Evolutionary conservation across 352 stramenopile species (phyloP).

Genomic region (Albugo candida): DNA sequence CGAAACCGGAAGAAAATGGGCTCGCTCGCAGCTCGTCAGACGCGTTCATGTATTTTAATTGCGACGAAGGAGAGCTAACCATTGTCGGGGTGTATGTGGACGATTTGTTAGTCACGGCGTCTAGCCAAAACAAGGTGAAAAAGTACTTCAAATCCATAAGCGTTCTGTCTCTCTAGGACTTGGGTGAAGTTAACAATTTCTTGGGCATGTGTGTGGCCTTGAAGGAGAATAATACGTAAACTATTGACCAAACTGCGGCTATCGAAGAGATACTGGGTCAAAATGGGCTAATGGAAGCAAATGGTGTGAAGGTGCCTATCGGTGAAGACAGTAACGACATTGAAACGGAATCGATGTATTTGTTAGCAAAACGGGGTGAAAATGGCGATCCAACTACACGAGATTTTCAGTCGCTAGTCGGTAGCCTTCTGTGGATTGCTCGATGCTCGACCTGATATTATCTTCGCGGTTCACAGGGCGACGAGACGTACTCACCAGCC

Average conservation of each 20-base stretch:
- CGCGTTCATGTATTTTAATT: too few relatives aligned
- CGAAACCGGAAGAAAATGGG: slow-evolving; percentile 12
- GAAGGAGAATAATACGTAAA: too few relatives aligned
- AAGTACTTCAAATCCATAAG: slow-evolving; percentile 6
- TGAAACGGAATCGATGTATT: neutral
- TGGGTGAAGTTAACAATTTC: slow-evolving; percentile 9
- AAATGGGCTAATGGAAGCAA: too few relatives aligned
- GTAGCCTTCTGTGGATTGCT: slow-evolving; percentile 14
- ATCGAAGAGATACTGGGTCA: too few relatives aligned
- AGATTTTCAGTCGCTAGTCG: slow-evolving; percentile 17
- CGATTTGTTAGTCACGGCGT: slow-evolving; percentile 14
- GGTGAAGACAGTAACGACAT: neutral
- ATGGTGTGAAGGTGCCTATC: slow-evolving; percentile 6
- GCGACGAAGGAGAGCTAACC: too few relatives aligned
- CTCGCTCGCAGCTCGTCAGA: neutral
- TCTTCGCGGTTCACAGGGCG: slow-evolving; percentile 11
- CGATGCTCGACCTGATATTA: slow-evolving; percentile 11
- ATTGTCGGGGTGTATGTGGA: slow-evolving; percentile 14
- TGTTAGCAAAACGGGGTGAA: too few relatives aligned
- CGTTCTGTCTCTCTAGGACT: slow-evolving; percentile 12
- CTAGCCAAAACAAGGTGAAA: neutral
- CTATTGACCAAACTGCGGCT: too few relatives aligned
- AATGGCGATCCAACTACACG: slow-evolving; percentile 6
- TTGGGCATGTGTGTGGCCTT: slow-evolving; percentile 16
- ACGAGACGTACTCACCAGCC: too few relatives aligned